These are phyloP conservation scores for Melampsora occidentalis DNA, from an alignment of 1,284 basidiomycete genomes.

Conservation along the genomic window DNA sequence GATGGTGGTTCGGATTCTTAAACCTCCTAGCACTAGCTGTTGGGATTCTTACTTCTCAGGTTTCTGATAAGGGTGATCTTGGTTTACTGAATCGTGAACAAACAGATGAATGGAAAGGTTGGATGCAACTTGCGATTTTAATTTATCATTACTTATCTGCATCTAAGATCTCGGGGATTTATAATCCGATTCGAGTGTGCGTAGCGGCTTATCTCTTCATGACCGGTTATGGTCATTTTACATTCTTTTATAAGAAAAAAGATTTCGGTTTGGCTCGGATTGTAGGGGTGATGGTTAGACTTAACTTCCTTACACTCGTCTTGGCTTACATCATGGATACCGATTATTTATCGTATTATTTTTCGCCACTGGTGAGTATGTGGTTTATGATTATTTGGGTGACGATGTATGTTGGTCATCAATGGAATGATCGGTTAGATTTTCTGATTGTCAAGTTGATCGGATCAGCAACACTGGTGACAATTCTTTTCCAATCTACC, in stretches of 20 bases:
- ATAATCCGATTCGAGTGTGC: slow-evolving; percentile 79
- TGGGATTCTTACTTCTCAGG: slow-evolving; percentile 67
- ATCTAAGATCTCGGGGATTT: slow-evolving; percentile 80
- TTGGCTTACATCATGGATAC: slow-evolving; percentile 86
- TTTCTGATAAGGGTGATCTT: slow-evolving; percentile 69
- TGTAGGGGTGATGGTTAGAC: slow-evolving; percentile 71
- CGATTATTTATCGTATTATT: slow-evolving; percentile 83
- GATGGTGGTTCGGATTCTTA: slow-evolving; percentile 66
- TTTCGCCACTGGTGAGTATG: slow-evolving; percentile 68
- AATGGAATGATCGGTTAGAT: slow-evolving; percentile 67
- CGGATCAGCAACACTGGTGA: slow-evolving; percentile 63
- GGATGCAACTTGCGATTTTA: slow-evolving; percentile 88
- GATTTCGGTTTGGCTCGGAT: slow-evolving; percentile 72
- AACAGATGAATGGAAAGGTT: slow-evolving; percentile 92
- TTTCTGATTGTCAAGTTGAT: slow-evolving; percentile 71
- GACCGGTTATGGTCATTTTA: slow-evolving; percentile 66
- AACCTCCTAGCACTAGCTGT: slow-evolving; percentile 60
- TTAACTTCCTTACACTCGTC: slow-evolving; percentile 76
- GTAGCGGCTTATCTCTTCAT: slow-evolving; percentile 80
- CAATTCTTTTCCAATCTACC: slow-evolving; percentile 65
- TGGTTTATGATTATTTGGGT: slow-evolving; percentile 78
- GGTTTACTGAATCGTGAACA: slow-evolving; percentile 85
- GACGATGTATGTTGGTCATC: slow-evolving; percentile 69
- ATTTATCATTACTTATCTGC: slow-evolving; percentile 85
- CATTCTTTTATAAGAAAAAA: slow-evolving; percentile 77